Evolutionary conservation across 345 rosid genomes (phyloP).

Genomic region (Geranium rotundifolium): DNA sequence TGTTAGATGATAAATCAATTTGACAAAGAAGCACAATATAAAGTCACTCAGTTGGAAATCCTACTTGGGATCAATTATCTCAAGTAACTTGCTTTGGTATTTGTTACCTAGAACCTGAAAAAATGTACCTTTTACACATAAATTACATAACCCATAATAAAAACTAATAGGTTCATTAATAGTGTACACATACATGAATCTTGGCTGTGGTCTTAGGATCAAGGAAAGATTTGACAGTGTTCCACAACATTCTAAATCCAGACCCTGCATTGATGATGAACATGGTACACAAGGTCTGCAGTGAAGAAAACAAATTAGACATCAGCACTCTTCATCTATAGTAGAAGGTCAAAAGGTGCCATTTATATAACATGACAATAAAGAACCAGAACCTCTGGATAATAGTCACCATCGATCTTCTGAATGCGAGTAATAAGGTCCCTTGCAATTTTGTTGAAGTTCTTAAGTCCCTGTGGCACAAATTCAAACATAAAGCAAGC

Average conservation of each 20-base stretch:
- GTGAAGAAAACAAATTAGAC: slow-evolving; percentile 3
- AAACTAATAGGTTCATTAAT: slow-evolving; percentile 1
- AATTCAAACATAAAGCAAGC: neutral
- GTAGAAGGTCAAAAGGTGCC: neutral
- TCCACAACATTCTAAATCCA: slow-evolving; percentile 99
- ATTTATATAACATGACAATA: neutral
- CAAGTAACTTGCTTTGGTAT: slow-evolving; percentile 89
- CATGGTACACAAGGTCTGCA: slow-evolving; percentile 89
- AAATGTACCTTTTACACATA: slow-evolving; percentile 3
- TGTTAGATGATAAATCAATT: neutral
- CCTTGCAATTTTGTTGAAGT: slow-evolving; percentile 82
- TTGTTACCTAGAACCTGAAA: slow-evolving; percentile 91
- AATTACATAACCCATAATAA: slow-evolving; percentile 7
- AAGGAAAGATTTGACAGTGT: slow-evolving; percentile 82
- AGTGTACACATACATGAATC: slow-evolving; percentile 54
- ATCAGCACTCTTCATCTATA: slow-evolving; percentile 3
- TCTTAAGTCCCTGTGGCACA: slow-evolving; percentile 67
- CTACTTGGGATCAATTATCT: slow-evolving; percentile 75
- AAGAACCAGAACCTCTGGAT: slow-evolving; percentile 61
- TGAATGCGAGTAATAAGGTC: slow-evolving; percentile 78
- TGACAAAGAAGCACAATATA: neutral
- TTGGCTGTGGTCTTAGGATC: slow-evolving; percentile 96
- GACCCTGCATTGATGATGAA: slow-evolving; percentile 97
- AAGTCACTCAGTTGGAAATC: neutral
- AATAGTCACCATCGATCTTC: slow-evolving; percentile 83